Evolutionary conservation across 164 flowering plant genomes (phyloP).

Genomic region (Macadamia integrifolia): DNA sequence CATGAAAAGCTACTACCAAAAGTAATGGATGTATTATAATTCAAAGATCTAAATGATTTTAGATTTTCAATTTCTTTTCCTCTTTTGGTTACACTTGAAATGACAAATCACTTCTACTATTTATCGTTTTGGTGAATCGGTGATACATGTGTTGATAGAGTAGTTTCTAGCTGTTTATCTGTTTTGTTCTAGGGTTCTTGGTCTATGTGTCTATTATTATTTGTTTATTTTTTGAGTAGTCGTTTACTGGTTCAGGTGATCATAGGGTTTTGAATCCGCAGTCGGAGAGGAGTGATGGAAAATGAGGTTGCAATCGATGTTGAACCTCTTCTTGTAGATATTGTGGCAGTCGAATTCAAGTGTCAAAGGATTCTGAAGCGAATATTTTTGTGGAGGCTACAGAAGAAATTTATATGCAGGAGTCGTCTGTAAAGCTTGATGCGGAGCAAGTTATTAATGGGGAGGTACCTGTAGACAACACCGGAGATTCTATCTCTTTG

Average conservation of each 20-base stretch:
- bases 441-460: constrained; percentile 10
- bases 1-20: neutral
- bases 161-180: too few species aligned
- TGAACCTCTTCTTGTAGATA: too few species aligned
- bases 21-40: neutral
- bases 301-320: too few species aligned
- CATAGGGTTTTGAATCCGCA: too few species aligned
- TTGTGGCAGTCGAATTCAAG: constrained; percentile 7
- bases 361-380: constrained; percentile 32
- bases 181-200: too few species aligned
- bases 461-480: constrained; percentile 10
- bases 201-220: too few species aligned
- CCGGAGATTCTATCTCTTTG: constrained; percentile 3
- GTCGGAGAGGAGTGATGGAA: too few species aligned
- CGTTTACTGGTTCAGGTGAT: too few species aligned
- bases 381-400: constrained; percentile 57
- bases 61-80: too few species aligned
- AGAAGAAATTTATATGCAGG: constrained; percentile 5
- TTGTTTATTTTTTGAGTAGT: neutral
- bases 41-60: too few species aligned
- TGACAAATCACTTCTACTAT: neutral
- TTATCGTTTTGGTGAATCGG: neutral
- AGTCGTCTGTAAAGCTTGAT: constrained; percentile 9
- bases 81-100: too few species aligned
- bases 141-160: too few species aligned